These are phyloP conservation scores for Ramularia collo-cygni DNA, from an alignment of 2,329 filamentous ascomycete genomes.

Conservation along the genomic window DNA sequence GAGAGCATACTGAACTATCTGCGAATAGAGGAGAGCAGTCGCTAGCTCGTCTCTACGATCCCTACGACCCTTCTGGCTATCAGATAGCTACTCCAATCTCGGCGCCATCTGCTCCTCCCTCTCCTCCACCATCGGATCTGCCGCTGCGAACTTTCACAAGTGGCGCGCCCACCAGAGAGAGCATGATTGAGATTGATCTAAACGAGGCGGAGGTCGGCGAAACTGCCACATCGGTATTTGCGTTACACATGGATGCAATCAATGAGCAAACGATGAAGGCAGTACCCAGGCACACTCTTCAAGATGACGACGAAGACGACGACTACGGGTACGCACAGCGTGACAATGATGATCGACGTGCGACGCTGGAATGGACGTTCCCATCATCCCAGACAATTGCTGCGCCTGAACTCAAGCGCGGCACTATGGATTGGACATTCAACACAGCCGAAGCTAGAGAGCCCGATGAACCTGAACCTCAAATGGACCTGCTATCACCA, in stretches of 20 bases:
- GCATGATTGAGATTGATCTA: conserved; percentile 52
- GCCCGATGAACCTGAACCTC: conserved; percentile 21
- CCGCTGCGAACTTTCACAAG: conserved; percentile 41
- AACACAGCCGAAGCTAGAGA: conserved; percentile 31
- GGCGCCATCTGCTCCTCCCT: conserved; percentile 12
- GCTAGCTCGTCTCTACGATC: conserved; percentile 53
- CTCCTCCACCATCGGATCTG: conserved; percentile 42
- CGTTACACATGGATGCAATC: conserved; percentile 28
- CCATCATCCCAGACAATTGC: conserved; percentile 33
- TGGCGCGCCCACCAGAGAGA: conserved; percentile 41
- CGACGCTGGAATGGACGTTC: conserved; percentile 51
- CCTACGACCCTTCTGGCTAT: conserved; percentile 47
- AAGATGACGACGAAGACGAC: conserved; percentile 36
- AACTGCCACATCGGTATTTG: conserved; percentile 41
- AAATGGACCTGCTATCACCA: conserved; percentile 27
- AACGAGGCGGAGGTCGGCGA: conserved; percentile 47
- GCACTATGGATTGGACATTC: conserved; percentile 45
- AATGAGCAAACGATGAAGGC: conserved; percentile 18
- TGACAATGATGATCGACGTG: conserved; percentile 34
- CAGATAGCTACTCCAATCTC: conserved; percentile 42
- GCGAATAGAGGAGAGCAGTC: conserved; percentile 51
- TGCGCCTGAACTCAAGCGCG: conserved; percentile 31
- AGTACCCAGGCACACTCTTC: conserved; percentile 6
- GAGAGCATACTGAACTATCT: conserved; percentile 50
- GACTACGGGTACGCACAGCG: conserved; percentile 27